A percentile compares a stretch with the other conserved stretches of the same genome.
These are phyloP conservation scores for Metschnikowia matae DNA, from an alignment of 805 yeast species.

Conservation along the genomic window DNA sequence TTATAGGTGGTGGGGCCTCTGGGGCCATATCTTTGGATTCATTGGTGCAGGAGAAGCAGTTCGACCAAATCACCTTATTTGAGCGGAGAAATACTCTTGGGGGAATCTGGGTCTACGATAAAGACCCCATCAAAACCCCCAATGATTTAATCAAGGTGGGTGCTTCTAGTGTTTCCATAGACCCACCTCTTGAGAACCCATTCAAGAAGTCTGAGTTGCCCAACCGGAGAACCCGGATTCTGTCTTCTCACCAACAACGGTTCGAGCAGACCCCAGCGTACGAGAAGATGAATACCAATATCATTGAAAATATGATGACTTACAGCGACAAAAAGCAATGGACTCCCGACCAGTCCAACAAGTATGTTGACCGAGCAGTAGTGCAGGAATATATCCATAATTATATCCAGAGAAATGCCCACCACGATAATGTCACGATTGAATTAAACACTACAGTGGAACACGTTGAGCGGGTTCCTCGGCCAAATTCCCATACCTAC, in stretches of 20 bases:
- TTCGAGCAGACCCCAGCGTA: constrained; percentile 28
- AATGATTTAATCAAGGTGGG: constrained; percentile 19
- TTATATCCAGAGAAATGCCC: constrained; percentile 22
- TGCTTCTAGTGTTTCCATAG: constrained; percentile 18
- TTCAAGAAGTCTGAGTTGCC: constrained; percentile 12
- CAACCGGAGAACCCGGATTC: neutral
- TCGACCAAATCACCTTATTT: constrained; percentile 33
- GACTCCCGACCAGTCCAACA: constrained; percentile 24
- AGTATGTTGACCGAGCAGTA: constrained; percentile 24
- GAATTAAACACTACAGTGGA: constrained; percentile 36
- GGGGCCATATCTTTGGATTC: constrained; percentile 43
- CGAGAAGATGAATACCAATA: constrained; percentile 31
- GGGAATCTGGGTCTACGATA: constrained; percentile 42
- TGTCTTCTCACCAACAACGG: constrained; percentile 22
- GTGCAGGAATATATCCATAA: constrained; percentile 28
- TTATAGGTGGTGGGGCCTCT: constrained; percentile 52
- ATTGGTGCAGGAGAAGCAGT: constrained; percentile 30
- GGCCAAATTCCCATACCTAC: constrained; percentile 10
- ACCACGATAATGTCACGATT: constrained; percentile 21
- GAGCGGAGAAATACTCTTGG: constrained; percentile 40
- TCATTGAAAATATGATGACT: constrained; percentile 44
- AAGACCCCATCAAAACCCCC: constrained; percentile 13
- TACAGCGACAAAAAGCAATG: constrained; percentile 38
- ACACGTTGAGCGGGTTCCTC: constrained; percentile 24
- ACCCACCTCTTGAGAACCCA: constrained; percentile 23